Conservation (phyloP, 495 filamentous ascomycete species). For the Tuber microsphaerosporum region DNA sequence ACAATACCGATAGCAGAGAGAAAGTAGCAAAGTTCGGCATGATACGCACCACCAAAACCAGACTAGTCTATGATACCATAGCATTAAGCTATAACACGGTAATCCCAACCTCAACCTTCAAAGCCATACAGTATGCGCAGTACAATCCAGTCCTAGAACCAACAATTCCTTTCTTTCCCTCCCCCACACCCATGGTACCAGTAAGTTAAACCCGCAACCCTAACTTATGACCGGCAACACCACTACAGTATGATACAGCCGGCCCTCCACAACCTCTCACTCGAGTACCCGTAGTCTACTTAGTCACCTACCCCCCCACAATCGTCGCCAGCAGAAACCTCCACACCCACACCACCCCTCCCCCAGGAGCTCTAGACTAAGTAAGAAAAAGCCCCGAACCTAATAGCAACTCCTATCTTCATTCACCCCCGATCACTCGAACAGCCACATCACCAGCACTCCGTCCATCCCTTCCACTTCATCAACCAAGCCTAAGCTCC, state of each 20-base stretch:
- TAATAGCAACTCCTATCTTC: neutral
- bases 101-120: neutral
- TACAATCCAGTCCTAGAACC: neutral
- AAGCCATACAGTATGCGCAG: neutral
- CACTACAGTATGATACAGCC: neutral
- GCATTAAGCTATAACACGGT: neutral
- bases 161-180: neutral
- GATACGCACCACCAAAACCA: neutral
- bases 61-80: neutral
- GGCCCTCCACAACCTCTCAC: neutral
- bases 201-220: slow-evolving; percentile 8
- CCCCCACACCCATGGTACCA: neutral
- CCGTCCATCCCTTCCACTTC: neutral
- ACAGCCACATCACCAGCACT: slow-evolving; percentile 2
- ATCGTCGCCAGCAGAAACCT: neutral
- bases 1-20: neutral
- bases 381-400: neutral
- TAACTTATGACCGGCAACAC: neutral
- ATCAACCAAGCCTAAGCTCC: neutral
- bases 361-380: neutral
- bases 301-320: neutral
- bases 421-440: slow-evolving; percentile 12
- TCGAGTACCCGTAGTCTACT: neutral
- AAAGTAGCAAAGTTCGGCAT: neutral
- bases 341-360: neutral